Evolutionary conservation across 2,329 filamentous ascomycete genomes (phyloP), one percentile per base, ranked within the genome.

Genomic region (Apiospora kogelbergensis): DNA sequence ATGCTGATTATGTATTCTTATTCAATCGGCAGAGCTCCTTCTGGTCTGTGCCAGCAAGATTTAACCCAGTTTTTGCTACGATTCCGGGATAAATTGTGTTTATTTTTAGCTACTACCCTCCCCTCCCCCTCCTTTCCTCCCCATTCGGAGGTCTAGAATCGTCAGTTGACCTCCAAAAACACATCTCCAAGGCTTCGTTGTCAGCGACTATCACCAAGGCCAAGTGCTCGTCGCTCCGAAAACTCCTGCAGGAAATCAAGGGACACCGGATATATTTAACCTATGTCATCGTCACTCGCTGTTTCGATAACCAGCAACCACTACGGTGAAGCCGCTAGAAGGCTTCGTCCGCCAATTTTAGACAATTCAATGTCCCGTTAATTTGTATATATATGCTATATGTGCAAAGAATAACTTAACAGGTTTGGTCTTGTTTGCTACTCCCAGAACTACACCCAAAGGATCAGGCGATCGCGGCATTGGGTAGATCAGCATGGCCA

Each of bases 61-160:
- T 57, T 33, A 57, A 20, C 48, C 48, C 48, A 57, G 48, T 57
- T 57, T 57, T 57, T 10, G 48, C 10, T 60, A 17, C 53, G 40
- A 37, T 33, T 37, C 30, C 6, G 30, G 53, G 53, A 22, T 20
- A 60, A 60, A 37, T n/a, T 60, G 9, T 26, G 10, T 60, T 60
- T 60, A 60, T 60, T 60, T 60, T 60, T 60, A 60, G 53, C 53
- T 57, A 60, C 53, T n/a, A 17, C 26, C 48, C 33, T 37, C 40
- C 11, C 4, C 11, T 15, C 48, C 26, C 48, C 48, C 48, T 37
- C 48, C 48, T 33, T 20, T 20, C 15, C 30, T 37, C 30, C 26
- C 30, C 17, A 6, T 60, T 60, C 20, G 2, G 20, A 60, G 53
- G 30, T 37, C 53, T 60, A 60, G 53, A 37, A 60, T 37, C 53